Evolutionary conservation across 805 yeast genomes (phyloP), one percentile per base, ranked within the genome.

Genomic region (Nakazawaea molendinolei): DNA sequence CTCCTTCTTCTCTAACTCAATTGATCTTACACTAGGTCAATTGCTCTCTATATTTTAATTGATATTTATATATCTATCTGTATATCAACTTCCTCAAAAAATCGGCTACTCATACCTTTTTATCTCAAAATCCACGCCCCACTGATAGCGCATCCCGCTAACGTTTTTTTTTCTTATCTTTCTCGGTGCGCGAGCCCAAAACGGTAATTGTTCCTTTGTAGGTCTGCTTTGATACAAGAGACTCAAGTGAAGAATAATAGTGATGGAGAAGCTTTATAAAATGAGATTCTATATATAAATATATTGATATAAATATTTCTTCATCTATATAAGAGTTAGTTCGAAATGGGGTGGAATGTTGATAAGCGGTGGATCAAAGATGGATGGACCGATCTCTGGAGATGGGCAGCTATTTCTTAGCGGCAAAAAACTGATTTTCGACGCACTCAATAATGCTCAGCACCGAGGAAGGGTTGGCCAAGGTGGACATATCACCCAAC

Each of bases 401-500:
- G 28, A 8, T n/a, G 14, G 28, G 18, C 22, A 28, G 2, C 18
- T 40, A 54, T 42, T 59, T 60, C 45, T 57, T 58, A 15, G 33
- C n/a, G 19, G 37, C 41, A 36, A 60, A 58, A 37, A 60, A 60
- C 44, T 61, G 66, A 12, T 50, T 50, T 48, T 74, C 73, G 45
- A 82, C 92, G 28, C 80, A 79, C 28, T 61, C 70, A 40, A 82
- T 80, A 48, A 82, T 64, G 40, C 79, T 80, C 26, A 70, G 74
- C 29, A 82, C 90, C 46, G 80, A 71, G 42, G 71, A 76, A 16
- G 92, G 90, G 55, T 83, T 82, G 33, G 87, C 76, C 54, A 82
- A 71, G 12, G 92, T 82, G 24, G 86, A 67, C 43, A 78, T 74
- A 63, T 82, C 92, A 45, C 92, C 92, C 52, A 82, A 67, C 61